phyloP scores from a whole-genome alignment of 305 asterid genomes.

The Euphrasia arctica region DNA sequence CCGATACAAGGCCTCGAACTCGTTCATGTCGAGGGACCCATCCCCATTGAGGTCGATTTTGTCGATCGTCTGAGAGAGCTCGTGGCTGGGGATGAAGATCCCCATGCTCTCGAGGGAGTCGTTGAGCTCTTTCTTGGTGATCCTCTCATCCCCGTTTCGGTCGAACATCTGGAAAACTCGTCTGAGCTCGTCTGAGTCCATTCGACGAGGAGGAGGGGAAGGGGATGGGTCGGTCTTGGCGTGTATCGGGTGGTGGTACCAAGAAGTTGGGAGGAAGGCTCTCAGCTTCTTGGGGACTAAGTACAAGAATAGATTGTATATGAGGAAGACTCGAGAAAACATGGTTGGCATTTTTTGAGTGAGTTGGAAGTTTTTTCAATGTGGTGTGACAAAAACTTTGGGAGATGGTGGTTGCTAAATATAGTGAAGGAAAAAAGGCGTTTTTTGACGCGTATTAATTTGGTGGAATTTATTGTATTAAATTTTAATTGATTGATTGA shows the following conservation, averaged over 20 bases:
- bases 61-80: conserved; percentile 53
- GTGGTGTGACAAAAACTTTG: no score
- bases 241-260: conserved; percentile 28
- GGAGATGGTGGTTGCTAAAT: no score
- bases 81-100: conserved; percentile 56
- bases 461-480: no score
- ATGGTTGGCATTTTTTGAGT: conserved; percentile 34
- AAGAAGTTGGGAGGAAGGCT: conserved; percentile 38
- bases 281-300: conserved; percentile 44
- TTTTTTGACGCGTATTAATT: no score
- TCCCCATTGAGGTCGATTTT: conserved; percentile 60
- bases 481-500: no score
- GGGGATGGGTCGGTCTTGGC: neutral
- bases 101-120: conserved; percentile 76
- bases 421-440: no score
- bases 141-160: conserved; percentile 68
- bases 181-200: conserved; percentile 59
- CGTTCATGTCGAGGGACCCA: conserved; percentile 71
- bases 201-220: conserved; percentile 20
- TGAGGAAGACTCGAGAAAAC: conserved; percentile 33
- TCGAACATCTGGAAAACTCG: conserved; percentile 76
- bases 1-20: conserved; percentile 57
- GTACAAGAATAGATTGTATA: conserved; percentile 42
- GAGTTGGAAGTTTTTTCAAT: no score
- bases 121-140: conserved; percentile 55